Evolutionary conservation across 768 basidiomycete species (phyloP).

Genomic region (Boletus sp.): DNA sequence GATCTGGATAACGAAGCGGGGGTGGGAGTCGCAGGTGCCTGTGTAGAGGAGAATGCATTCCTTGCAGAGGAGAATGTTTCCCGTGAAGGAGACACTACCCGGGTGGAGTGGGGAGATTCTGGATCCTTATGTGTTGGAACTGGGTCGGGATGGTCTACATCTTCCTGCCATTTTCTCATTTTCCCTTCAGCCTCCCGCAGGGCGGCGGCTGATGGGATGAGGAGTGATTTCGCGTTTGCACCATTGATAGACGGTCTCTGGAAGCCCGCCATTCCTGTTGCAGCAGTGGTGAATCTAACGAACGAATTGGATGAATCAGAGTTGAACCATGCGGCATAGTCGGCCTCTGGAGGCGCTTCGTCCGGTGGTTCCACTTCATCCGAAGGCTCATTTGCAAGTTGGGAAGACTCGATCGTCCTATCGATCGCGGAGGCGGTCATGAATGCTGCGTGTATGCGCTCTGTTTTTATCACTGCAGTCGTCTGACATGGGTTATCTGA

Average conservation of each 20-base stretch:
- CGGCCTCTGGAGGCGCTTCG: constrained; percentile 38
- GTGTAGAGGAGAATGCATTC: constrained; percentile 32
- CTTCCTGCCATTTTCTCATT: constrained; percentile 48
- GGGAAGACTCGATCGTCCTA: not conserved
- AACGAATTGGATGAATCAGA: constrained; percentile 29
- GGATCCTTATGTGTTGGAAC: constrained; percentile 22
- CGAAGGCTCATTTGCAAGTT: not conserved
- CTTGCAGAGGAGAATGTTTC: constrained; percentile 38
- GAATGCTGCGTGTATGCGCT: constrained; percentile 21
- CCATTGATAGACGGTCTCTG: constrained; percentile 15
- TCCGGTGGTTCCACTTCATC: constrained; percentile 35
- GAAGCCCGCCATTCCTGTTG: constrained; percentile 19
- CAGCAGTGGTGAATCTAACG: constrained; percentile 40
- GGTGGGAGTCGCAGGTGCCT: constrained; percentile 39
- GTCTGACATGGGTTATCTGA: not conserved
- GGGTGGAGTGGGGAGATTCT: constrained; percentile 1
- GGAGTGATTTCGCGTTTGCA: constrained; percentile 26
- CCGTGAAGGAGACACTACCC: constrained; percentile 19
- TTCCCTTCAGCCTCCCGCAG: constrained; percentile 54
- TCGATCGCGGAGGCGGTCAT: constrained; percentile 12
- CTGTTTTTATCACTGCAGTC: not conserved
- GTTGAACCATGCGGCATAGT: constrained; percentile 53
- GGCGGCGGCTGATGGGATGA: constrained; percentile 54
- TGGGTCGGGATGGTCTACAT: constrained; percentile 24
- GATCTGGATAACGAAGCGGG: constrained; percentile 31